Base-by-base conservation (phyloP, 1,139 yeast species). In the Magnusiomyces starmeri region DNA sequence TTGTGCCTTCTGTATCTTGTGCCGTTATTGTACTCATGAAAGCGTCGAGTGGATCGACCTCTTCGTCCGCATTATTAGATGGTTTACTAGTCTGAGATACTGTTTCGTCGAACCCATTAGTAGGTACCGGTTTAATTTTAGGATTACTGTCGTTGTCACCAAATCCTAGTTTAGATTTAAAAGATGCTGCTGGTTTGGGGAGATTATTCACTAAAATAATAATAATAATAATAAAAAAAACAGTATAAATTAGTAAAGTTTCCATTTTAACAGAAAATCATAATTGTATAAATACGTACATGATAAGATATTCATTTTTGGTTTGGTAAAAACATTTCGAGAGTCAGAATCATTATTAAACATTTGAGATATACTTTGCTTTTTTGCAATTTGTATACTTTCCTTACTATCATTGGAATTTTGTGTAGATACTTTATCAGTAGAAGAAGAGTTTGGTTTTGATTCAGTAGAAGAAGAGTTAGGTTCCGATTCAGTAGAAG, bases 11-110 rank as follows among this genome's bases (percentile, higher is more conserved):
- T 14, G 48, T 51, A 14, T 50, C 56, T 34, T 50, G 57, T 14
- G 54, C 54, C 1, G 54, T 57, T 50, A 69, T 56, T 1, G 60
- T 55, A 4, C 62, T 59, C 69, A 73, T 67, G 53, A 63, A 73
- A 14, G 65, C 66, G 51, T 73, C 77, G 44, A 74, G 55, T 6
- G 75, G 70, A 49, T 70, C 75, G 4, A 61, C 70, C 8, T 64
- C 68, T 20, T 58, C 56, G 24, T 51, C 52, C 3, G 47, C 44
- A 29, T 50, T 49, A 18, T 41, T 48, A 48, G n/a, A 14, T 7
- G 37, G n/a, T 10, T 32, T 32, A 18, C 6, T 6, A 7, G 37
- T n/a, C n/a, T n/a, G n/a, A n/a, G n/a, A n/a, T n/a, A n/a, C n/a
- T n/a, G n/a, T n/a, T n/a, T n/a, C n/a, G n/a, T n/a, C n/a, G n/a